Conservation (phyloP, 1,284 basidiomycete genomes). For the Melampsora larici-populina region DNA sequence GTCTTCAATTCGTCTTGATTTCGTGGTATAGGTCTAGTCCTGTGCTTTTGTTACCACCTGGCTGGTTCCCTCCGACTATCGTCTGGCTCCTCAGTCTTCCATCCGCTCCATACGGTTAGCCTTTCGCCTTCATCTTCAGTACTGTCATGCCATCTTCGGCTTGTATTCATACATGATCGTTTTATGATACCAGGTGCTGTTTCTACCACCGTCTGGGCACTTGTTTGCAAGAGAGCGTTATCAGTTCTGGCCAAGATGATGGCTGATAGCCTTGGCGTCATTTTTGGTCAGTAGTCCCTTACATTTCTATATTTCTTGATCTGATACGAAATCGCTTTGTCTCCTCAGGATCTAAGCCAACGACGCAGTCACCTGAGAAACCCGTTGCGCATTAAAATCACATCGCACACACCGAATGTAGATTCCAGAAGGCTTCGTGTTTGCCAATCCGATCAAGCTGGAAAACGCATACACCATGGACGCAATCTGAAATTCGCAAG, state of each 20-base stretch:
- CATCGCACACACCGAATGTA: no score
- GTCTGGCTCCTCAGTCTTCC: conserved; percentile 34
- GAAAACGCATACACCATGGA: no score
- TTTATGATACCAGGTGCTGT: conserved; percentile 66
- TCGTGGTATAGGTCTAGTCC: conserved; percentile 83
- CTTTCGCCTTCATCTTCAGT: background rate
- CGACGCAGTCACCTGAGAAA: no score
- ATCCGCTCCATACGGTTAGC: conserved; percentile 32
- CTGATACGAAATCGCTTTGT: no score
- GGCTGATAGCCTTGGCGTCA: background rate
- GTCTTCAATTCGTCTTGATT: conserved; percentile 72
- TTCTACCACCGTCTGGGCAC: conserved; percentile 83
- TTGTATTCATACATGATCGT: background rate
- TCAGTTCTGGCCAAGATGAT: background rate
- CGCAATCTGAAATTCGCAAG: no score
- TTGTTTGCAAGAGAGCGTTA: conserved; percentile 62
- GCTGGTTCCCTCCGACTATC: conserved; percentile 63
- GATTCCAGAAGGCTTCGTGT: no score
- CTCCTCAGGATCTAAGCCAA: no score
- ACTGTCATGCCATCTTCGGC: background rate
- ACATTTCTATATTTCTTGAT: no score
- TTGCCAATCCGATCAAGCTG: no score
- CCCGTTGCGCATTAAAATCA: no score
- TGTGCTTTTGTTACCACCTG: conserved; percentile 83
- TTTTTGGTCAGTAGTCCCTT: background rate